These are phyloP conservation scores for Talaromyces proteolyticus DNA, from an alignment of 495 filamentous ascomycete species.

Conservation along the genomic window DNA sequence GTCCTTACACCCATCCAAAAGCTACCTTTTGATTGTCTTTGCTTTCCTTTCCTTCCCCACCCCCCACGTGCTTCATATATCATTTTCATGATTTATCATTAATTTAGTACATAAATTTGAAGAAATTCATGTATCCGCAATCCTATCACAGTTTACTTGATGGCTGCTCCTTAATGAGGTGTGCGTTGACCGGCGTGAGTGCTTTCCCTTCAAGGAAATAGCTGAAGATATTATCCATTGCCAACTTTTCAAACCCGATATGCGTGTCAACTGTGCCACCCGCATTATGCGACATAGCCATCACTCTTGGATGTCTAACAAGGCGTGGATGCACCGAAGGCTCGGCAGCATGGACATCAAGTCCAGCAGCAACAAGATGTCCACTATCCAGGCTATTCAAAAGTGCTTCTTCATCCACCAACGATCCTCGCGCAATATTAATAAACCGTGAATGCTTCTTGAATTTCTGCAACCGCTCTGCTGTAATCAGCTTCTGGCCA, in stretches of 20 bases:
- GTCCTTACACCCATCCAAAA: no score
- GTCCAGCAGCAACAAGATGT: slow-evolving; percentile 46
- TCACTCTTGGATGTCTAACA: slow-evolving; percentile 44
- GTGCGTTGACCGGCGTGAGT: slow-evolving; percentile 60
- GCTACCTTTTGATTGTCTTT: no score
- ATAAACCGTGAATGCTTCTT: slow-evolving; percentile 57
- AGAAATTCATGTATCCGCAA: neutral
- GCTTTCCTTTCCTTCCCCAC: no score
- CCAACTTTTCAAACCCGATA: slow-evolving; percentile 64
- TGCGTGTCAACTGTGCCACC: slow-evolving; percentile 68
- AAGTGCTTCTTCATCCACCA: slow-evolving; percentile 66
- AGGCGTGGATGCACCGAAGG: slow-evolving; percentile 28
- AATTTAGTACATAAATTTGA: neutral
- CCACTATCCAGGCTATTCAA: slow-evolving; percentile 54
- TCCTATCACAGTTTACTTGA: neutral
- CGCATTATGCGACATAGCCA: slow-evolving; percentile 65
- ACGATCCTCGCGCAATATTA: slow-evolving; percentile 63
- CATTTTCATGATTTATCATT: neutral
- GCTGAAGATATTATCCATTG: slow-evolving; percentile 64
- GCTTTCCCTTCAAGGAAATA: slow-evolving; percentile 49
- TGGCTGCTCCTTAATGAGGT: slow-evolving; percentile 27
- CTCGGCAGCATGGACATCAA: slow-evolving; percentile 47
- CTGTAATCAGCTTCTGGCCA: slow-evolving; percentile 50
- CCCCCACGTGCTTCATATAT: no score
- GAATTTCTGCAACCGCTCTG: slow-evolving; percentile 42